Evolutionary conservation across 331 rosid species (phyloP).

Genomic region (Malus hybrid): DNA sequence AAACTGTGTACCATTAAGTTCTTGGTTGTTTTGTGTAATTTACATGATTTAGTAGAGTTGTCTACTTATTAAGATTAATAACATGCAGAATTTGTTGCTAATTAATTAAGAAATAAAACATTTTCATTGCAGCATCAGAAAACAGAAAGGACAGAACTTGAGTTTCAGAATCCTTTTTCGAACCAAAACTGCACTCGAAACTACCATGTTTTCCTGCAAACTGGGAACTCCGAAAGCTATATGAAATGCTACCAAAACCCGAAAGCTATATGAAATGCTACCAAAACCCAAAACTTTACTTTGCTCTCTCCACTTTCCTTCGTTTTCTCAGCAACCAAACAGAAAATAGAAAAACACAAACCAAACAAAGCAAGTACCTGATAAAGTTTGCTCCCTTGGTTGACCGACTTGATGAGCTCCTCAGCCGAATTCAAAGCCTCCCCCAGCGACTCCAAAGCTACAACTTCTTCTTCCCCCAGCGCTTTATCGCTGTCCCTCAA

Average conservation of each 20-base stretch:
- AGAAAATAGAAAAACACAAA: not conserved
- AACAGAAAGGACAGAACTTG: too few species aligned
- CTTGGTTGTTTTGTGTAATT: not conserved
- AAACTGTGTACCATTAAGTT: not conserved
- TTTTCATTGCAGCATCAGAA: not conserved
- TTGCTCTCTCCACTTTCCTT: not conserved
- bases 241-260: not conserved
- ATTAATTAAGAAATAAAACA: not conserved
- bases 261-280: not conserved
- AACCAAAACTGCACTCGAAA: not conserved
- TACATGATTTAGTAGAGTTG: not conserved
- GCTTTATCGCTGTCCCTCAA: slow-evolving; percentile 58
- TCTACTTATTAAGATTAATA: not conserved
- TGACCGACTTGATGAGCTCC: slow-evolving; percentile 48
- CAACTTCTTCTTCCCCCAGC: slow-evolving; percentile 41
- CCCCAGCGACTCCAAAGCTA: slow-evolving; percentile 50
- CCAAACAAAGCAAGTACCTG: slow-evolving; percentile 37
- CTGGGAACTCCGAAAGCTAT: not conserved
- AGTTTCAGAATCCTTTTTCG: not conserved
- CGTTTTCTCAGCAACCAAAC: not conserved
- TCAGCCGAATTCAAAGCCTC: slow-evolving; percentile 60
- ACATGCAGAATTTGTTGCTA: not conserved
- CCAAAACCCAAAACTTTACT: not conserved
- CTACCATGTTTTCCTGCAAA: not conserved
- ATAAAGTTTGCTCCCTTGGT: slow-evolving; percentile 74